These are phyloP conservation scores for Fusarium penzigii DNA, from an alignment of 2,329 filamentous ascomycete species.

Conservation along the genomic window DNA sequence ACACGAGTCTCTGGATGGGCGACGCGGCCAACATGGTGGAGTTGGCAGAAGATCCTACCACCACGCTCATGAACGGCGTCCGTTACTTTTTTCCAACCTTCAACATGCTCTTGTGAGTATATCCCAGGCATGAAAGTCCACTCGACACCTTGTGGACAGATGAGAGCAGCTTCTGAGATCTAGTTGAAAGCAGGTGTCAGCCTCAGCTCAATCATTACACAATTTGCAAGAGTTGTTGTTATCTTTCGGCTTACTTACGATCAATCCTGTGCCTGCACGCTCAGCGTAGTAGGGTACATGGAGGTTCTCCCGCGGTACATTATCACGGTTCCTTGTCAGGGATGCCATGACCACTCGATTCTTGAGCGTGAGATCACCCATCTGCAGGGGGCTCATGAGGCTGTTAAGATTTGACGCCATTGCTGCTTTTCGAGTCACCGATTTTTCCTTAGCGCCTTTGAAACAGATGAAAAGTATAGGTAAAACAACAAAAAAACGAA, in stretches of 20 bases:
- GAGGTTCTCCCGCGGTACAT: conserved; percentile 1
- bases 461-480: not conserved
- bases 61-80: conserved; percentile 7
- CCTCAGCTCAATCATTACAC: too few relatives aligned
- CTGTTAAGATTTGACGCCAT: not conserved
- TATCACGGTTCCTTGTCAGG: conserved; percentile 3
- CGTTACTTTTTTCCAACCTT: conserved; percentile 3
- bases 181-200: not conserved
- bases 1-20: conserved; percentile 2
- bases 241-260: too few relatives aligned
- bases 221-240: too few relatives aligned
- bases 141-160: conserved; percentile 3
- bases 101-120: not conserved
- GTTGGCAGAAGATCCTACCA: conserved; percentile 1
- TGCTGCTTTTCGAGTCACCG: not conserved
- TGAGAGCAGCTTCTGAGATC: conserved; percentile 3
- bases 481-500: too few relatives aligned
- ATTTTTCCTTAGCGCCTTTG: not conserved
- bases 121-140: conserved; percentile 5
- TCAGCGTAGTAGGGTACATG: conserved; percentile 2
- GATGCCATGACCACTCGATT: conserved; percentile 3
- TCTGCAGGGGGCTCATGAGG: conserved; percentile 1
- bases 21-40: conserved; percentile 3
- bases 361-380: conserved; percentile 1
- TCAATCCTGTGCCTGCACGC: not conserved